Conservation (phyloP, 2,329 filamentous ascomycete genomes). For the Ophiostoma angusticollis region DNA sequence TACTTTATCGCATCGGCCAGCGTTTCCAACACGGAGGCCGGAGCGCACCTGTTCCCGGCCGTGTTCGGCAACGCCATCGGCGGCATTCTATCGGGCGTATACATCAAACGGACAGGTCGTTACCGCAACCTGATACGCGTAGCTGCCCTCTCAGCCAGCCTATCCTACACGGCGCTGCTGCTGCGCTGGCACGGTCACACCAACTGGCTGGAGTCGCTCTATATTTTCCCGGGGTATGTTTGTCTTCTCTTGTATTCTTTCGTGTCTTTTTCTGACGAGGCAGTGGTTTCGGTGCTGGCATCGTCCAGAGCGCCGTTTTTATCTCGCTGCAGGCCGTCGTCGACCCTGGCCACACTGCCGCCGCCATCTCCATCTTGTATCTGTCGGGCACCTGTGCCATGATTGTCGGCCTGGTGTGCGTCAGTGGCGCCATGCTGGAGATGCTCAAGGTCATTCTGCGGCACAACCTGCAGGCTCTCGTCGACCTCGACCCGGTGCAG, state of each 20-base stretch:
- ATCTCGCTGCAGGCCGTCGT: conserved; percentile 29
- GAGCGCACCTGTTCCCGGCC: conserved; percentile 50
- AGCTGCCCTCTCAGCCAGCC: conserved; percentile 34
- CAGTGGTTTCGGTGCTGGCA: conserved; percentile 29
- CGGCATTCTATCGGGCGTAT: conserved; percentile 44
- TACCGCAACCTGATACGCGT: conserved; percentile 44
- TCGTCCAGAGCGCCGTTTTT: conserved; percentile 28
- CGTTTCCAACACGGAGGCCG: conserved; percentile 44
- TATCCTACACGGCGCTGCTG: conserved; percentile 39
- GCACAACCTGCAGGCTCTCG: conserved; percentile 14
- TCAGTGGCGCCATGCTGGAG: conserved; percentile 24
- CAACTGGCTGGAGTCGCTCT: conserved; percentile 40
- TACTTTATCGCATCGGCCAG: conserved; percentile 55
- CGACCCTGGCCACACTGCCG: conserved; percentile 24
- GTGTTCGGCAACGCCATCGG: conserved; percentile 55
- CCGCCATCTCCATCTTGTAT: conserved; percentile 29
- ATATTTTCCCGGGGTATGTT: conserved; percentile 40
- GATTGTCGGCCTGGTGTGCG: conserved; percentile 26
- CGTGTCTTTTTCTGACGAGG: background rate
- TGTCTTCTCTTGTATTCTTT: too few relatives aligned
- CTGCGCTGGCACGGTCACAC: conserved; percentile 49
- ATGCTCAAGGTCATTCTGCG: conserved; percentile 15
- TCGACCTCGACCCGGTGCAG: conserved; percentile 13
- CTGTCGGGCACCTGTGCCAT: conserved; percentile 25
- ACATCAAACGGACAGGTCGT: conserved; percentile 45